phyloP scores from a whole-genome alignment of 2,329 filamentous ascomycete genomes.

The Aureobasidium sp. region DNA sequence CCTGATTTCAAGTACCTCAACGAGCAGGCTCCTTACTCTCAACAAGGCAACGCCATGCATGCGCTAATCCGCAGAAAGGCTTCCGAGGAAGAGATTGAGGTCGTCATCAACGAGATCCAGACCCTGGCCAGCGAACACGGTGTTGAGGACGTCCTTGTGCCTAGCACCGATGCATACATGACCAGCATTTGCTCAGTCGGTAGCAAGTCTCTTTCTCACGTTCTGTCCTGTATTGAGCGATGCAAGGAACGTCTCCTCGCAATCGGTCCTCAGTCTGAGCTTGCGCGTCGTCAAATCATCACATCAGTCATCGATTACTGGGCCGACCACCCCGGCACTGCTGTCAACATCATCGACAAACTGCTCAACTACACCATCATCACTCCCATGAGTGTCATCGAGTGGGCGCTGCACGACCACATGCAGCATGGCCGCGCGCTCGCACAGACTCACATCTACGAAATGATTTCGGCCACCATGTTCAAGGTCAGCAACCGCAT shows the following conservation, averaged over 20 bases:
- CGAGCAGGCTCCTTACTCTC: constrained; percentile 67
- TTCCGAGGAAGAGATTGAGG: constrained; percentile 75
- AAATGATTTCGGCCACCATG: constrained; percentile 82
- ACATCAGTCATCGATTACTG: constrained; percentile 87
- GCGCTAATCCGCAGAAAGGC: constrained; percentile 75
- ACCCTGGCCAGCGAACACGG: constrained; percentile 62
- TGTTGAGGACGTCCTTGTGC: constrained; percentile 63
- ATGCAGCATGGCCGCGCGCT: constrained; percentile 48
- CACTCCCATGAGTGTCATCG: constrained; percentile 71
- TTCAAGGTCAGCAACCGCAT: constrained; percentile 82
- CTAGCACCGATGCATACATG: constrained; percentile 89
- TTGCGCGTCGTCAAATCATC: constrained; percentile 79
- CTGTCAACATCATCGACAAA: constrained; percentile 89
- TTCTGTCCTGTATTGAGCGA: constrained; percentile 89
- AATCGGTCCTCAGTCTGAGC: constrained; percentile 64
- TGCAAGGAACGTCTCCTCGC: constrained; percentile 81
- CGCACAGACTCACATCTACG: constrained; percentile 68
- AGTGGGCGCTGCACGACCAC: constrained; percentile 74
- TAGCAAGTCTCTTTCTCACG: constrained; percentile 91
- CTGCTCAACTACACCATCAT: constrained; percentile 95
- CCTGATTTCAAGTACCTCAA: constrained; percentile 86
- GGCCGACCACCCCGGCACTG: constrained; percentile 83
- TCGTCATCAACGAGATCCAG: constrained; percentile 71
- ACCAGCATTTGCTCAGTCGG: constrained; percentile 90
- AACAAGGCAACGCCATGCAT: constrained; percentile 75